Evolutionary conservation across 441 rosid genomes (phyloP), one percentile per base, ranked within the genome.

Genomic region (Gossypium schwendimanii): DNA sequence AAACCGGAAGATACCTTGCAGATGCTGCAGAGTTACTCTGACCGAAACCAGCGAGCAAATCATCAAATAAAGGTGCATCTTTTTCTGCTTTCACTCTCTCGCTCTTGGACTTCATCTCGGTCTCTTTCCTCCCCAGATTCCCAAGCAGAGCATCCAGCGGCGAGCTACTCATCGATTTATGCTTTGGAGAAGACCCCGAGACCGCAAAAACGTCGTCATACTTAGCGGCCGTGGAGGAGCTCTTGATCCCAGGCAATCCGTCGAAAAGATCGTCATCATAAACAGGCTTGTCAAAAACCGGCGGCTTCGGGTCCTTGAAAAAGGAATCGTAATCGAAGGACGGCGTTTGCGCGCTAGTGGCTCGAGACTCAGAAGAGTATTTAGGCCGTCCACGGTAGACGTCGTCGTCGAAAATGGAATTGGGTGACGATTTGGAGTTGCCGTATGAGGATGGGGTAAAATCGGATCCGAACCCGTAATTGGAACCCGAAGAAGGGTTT

Each of bases 181-280:
- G 72, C 65, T 73, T 82, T 14, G 78, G 76, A 64, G 57, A 15
- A 59, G 85, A 76, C 6, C 78, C 82, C 2, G 87, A 75, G 23
- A 84, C 66, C 60, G 84, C 75, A 63, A 89, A 88, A 54, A 80
- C 84, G 36, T 88, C 70, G 6, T 87, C 94, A 26, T 82, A 82
- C 64, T 78, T 87, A 31, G 69, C 80, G 2, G 75, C 60, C 15
- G 82, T 21, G 55, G 86, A 75, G 1, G 88, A 78, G 71, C 74
- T 80, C 83, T 83, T 87, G 54, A 89, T 17, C 76, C 93, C 97
- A 4, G 94, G 90, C 77, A 91, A 74, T 31, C 93, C 90, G 55
- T 87, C 89, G 59, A 85, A 90, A 10, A 86, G 81, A 75, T 92
- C 97, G 2, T 85, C 98, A 55, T 93, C 97, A 33, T 89, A 92